Conservation (phyloP, 2,329 filamentous ascomycete genomes). For the Rutstroemia sp. region DNA sequence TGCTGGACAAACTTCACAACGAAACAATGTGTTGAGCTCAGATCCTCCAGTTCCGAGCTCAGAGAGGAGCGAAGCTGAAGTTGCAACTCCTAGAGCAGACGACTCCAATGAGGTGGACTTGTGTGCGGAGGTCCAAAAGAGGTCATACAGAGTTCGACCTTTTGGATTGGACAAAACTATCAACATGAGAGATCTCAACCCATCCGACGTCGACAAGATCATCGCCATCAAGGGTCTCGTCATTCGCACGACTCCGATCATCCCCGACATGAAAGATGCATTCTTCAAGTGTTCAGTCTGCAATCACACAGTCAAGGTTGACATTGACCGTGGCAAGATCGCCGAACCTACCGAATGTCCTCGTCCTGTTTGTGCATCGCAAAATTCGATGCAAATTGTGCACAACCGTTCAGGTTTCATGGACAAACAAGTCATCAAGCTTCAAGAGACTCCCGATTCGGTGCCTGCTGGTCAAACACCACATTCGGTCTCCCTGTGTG, state of each 20-base stretch:
- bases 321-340: conserved; percentile 93
- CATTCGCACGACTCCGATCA: conserved; percentile 90
- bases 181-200: conserved; percentile 91
- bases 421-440: conserved; percentile 97
- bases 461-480: conserved; percentile 95
- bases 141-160: conserved; percentile 78
- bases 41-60: conserved; percentile 74
- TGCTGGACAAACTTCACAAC: conserved; percentile 38
- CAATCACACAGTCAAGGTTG: conserved; percentile 82
- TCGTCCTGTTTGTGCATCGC: conserved; percentile 69
- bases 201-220: conserved; percentile 92
- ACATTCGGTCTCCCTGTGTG: conserved; percentile 91
- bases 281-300: conserved; percentile 96
- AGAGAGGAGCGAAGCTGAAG: conserved; percentile 52
- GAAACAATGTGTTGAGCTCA: conserved; percentile 53
- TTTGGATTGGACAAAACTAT: conserved; percentile 81
- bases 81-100: conserved; percentile 35
- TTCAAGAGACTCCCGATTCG: conserved; percentile 93
- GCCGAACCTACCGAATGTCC: conserved; percentile 89
- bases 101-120: conserved; percentile 55
- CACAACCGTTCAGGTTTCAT: conserved; percentile 94
- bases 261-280: conserved; percentile 98
- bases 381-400: conserved; percentile 96
- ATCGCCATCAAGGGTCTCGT: conserved; percentile 93
- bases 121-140: conserved; percentile 68